A percentile compares a stretch with the other conserved stretches of the same genome.
These are phyloP conservation scores for Erysimum cheiranthoides DNA, from an alignment of 345 rosid species.

Conservation along the genomic window DNA sequence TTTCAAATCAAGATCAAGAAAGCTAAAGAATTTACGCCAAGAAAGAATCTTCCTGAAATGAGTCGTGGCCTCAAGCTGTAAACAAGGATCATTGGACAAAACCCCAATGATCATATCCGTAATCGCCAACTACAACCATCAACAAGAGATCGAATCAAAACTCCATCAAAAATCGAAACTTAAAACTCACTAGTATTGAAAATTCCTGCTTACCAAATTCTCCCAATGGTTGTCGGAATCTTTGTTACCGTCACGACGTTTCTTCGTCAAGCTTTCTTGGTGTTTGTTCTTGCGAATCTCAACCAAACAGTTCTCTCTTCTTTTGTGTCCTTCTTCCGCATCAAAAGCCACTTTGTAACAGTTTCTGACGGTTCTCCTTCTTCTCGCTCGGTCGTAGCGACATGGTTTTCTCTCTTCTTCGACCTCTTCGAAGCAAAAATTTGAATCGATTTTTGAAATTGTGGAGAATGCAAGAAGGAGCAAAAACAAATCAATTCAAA, in stretches of 20 bases:
- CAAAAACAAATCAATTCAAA: not conserved
- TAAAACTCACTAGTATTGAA: not conserved
- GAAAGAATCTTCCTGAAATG: conserved; percentile 59
- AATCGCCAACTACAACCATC: conserved; percentile 53
- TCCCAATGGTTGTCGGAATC: conserved; percentile 4
- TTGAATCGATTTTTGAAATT: not conserved
- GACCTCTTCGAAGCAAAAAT: not conserved
- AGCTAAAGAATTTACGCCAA: conserved; percentile 33
- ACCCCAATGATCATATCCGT: conserved; percentile 53
- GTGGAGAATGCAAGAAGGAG: not conserved
- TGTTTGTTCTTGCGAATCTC: conserved; percentile 45
- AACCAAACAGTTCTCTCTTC: conserved; percentile 41
- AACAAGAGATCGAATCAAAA: not conserved
- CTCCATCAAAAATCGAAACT: too few relatives aligned
- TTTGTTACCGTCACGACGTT: conserved; percentile 34
- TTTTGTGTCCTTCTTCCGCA: conserved; percentile 45
- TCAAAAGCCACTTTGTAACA: conserved; percentile 38
- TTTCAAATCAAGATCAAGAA: not conserved
- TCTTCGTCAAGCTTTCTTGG: conserved; percentile 45
- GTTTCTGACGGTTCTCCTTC: conserved; percentile 36
- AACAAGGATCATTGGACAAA: conserved; percentile 48
- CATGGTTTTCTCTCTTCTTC: conserved; percentile 29
- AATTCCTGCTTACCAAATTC: not conserved
- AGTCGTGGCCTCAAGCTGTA: conserved; percentile 53
- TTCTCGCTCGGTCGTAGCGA: conserved; percentile 43